Conservation (phyloP, 768 basidiomycete species). For the Tylopilus cervinicoccineus region DNA sequence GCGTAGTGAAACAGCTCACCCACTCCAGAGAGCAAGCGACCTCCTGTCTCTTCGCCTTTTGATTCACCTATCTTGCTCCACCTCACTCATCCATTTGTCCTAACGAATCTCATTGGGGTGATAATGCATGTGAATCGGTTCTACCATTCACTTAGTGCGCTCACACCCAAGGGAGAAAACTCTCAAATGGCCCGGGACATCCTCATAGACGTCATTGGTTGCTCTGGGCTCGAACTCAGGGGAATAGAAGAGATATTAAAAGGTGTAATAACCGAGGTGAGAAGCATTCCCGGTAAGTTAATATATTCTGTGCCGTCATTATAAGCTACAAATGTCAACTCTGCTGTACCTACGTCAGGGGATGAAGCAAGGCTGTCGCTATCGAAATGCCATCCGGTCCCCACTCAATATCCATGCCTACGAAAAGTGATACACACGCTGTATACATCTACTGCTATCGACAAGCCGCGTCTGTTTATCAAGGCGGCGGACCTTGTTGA, state of each 20-base stretch:
- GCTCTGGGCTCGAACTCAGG: constrained; percentile 60
- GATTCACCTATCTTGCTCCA: constrained; percentile 48
- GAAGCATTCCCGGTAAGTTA: constrained; percentile 20
- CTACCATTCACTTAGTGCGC: constrained; percentile 46
- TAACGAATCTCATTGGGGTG: constrained; percentile 48
- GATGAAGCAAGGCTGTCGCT: constrained; percentile 50
- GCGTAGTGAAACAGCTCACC: constrained; percentile 38
- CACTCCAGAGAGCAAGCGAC: constrained; percentile 21
- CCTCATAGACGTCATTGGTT: constrained; percentile 58
- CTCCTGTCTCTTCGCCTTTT: constrained; percentile 18
- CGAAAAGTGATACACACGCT: constrained; percentile 45
- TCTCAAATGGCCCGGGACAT: constrained; percentile 61
- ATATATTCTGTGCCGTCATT: constrained; percentile 2
- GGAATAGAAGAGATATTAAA: constrained; percentile 47
- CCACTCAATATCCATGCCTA: constrained; percentile 41
- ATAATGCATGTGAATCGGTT: constrained; percentile 58
- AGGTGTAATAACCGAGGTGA: constrained; percentile 27
- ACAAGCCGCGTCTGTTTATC: constrained; percentile 68
- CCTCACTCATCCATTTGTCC: constrained; percentile 57
- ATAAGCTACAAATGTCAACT: background rate
- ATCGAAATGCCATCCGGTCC: constrained; percentile 55
- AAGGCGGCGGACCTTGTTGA: constrained; percentile 70
- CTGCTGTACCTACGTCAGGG: constrained; percentile 31
- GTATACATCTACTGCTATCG: constrained; percentile 45
- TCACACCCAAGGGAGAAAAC: constrained; percentile 56